Evolutionary conservation across 805 yeast species (phyloP), one percentile per base, ranked within the genome.

Genomic region (Monosporozyma yasuniensis): DNA sequence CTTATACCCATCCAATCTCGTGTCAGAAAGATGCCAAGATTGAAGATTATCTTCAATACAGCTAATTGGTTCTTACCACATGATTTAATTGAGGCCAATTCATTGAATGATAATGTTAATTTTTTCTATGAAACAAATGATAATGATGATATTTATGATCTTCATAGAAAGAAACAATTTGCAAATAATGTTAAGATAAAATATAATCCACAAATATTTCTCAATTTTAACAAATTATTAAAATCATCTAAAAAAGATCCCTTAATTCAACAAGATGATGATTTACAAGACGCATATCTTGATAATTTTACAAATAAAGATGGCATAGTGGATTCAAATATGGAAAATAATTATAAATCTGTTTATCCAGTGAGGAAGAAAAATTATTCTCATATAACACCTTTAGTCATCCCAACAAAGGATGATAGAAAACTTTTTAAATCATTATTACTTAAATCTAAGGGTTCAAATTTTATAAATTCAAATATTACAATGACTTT

Each of bases 371-470:
- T 77, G 55, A 35, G 21, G 9, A 69, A 83, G 80, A 59, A 56
- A 37, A 66, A 83, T 42, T 80, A 83, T 34, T 18, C 7, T 8
- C 39, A 35, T 35, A 22, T 35, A 5, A 35, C 39, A 9, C 75
- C 73, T 27, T 84, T 87, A 1, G 84, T 93, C 0, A 74, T 75
- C 39, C 95, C 95, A 0, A 74, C 74, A 1, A 56, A 59, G 4
- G 58, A 66, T 2, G 89, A 83, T 59, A 66, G 80, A 14, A 63
- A 62, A 12, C 53, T 69, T 18, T 86, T 85, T 58, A 70, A 75
- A 16, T 63, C 60, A 37, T 59, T 76, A 14, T 52, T 69, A 32
- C 60, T 55, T 18, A 64, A 70, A 46, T 75, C 82, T 9, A 72
- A 71, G 11, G 55, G 58, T 4, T 65, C 77, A 16, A 61, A 72